A percentile compares a stretch with the other conserved stretches of the same genome.
Evolutionary conservation across 148 eudicot species (phyloP).

Genomic region (Camellia sinensis): DNA sequence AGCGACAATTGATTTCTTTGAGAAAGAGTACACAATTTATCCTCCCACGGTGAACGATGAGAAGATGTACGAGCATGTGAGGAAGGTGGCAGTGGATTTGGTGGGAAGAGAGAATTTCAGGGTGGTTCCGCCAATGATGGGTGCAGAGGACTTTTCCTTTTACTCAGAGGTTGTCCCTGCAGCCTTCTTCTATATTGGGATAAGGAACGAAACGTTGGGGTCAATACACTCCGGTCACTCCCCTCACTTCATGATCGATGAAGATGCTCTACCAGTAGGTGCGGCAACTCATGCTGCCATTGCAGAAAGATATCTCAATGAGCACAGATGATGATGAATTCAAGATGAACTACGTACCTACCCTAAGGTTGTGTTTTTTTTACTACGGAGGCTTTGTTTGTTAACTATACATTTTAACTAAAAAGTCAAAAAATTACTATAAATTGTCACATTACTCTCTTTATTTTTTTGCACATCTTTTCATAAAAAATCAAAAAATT

Average conservation of each 20-base stretch:
- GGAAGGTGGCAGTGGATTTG: slow-evolving; percentile 46
- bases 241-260: slow-evolving; percentile 70
- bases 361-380: background rate
- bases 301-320: slow-evolving; percentile 68
- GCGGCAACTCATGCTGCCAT: slow-evolving; percentile 83
- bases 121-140: slow-evolving; percentile 59
- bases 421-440: too few species aligned
- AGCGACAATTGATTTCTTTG: slow-evolving; percentile 64
- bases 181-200: slow-evolving; percentile 64
- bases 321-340: slow-evolving; percentile 16
- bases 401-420: too few species aligned
- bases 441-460: too few species aligned
- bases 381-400: too few species aligned
- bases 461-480: too few species aligned
- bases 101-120: slow-evolving; percentile 42
- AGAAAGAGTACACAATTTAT: slow-evolving; percentile 50
- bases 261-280: slow-evolving; percentile 61
- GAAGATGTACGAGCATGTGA: slow-evolving; percentile 55
- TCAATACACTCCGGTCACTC: slow-evolving; percentile 60
- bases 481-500: too few species aligned
- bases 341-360: background rate
- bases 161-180: slow-evolving; percentile 61
- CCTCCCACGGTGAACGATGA: slow-evolving; percentile 72
- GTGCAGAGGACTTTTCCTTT: slow-evolving; percentile 87
- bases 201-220: slow-evolving; percentile 62